A percentile compares a stretch with the other conserved stretches of the same genome.
Evolutionary conservation across 2,329 filamentous ascomycete genomes (phyloP).

Genomic region (Diaporthe sp.): DNA sequence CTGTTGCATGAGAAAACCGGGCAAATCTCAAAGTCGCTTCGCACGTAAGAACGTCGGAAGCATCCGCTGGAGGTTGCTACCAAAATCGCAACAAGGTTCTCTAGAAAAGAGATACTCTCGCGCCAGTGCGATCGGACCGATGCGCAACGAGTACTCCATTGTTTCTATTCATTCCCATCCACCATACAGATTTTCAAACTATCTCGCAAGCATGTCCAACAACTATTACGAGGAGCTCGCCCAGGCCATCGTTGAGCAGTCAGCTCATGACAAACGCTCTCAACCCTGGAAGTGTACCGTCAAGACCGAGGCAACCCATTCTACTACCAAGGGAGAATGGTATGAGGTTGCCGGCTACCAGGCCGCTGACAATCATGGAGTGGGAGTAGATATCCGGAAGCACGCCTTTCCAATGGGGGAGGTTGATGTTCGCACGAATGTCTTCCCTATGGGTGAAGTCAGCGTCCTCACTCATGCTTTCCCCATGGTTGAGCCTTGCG

Average conservation of each 20-base stretch:
- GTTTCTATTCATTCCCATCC: no score
- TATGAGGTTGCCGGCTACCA: background rate
- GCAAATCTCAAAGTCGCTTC: background rate
- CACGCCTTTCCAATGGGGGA: background rate
- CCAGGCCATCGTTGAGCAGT: background rate
- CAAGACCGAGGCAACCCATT: background rate
- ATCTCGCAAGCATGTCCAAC: background rate
- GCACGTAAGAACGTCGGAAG: background rate
- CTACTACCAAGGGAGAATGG: background rate
- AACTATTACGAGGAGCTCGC: background rate
- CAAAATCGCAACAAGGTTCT: no score
- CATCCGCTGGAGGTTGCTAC: no score
- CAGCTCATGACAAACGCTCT: background rate
- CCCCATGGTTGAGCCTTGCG: background rate
- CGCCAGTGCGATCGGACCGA: background rate
- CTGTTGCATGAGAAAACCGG: background rate
- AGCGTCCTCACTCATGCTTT: background rate
- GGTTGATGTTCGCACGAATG: background rate
- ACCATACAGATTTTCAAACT: accelerated
- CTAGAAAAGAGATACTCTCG: background rate
- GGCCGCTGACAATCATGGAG: no score
- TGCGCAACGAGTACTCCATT: background rate
- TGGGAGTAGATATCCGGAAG: background rate
- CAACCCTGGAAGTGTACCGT: background rate
- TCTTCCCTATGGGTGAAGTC: background rate